phyloP scores from a whole-genome alignment of 176 grass and related monocot genomes.

The Rhynchospora pubera region DNA sequence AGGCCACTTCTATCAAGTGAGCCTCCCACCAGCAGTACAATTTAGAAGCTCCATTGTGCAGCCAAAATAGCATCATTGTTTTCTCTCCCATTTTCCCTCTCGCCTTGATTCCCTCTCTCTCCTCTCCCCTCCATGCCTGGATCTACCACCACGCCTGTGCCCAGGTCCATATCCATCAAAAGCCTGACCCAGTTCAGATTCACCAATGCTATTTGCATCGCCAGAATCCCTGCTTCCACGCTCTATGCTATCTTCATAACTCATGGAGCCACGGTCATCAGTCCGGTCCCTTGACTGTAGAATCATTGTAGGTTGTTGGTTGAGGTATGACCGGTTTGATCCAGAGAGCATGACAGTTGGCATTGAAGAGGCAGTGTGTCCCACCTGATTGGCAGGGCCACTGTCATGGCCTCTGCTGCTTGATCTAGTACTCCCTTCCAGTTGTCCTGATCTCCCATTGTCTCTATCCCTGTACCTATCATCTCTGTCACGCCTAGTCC shows the following conservation, averaged over 20 bases:
- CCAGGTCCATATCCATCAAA: constrained; percentile 38
- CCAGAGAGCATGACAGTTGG: constrained; percentile 38
- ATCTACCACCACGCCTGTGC: constrained; percentile 17
- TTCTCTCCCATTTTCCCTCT: constrained; percentile 90
- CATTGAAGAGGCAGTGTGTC: constrained; percentile 19
- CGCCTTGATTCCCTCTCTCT: constrained; percentile 65
- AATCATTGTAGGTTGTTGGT: constrained; percentile 60
- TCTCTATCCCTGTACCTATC: constrained; percentile 87
- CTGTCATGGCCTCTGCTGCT: constrained; percentile 53
- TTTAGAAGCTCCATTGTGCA: not conserved
- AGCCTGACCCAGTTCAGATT: constrained; percentile 44
- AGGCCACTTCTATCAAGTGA: not conserved
- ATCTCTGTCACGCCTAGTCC: constrained; percentile 37
- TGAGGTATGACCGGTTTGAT: constrained; percentile 37
- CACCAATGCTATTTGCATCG: constrained; percentile 60
- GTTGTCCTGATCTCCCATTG: constrained; percentile 37
- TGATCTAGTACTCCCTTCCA: constrained; percentile 57
- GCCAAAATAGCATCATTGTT: constrained; percentile 31
- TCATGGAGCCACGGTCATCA: constrained; percentile 24
- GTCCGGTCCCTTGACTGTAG: constrained; percentile 66
- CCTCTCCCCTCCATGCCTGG: constrained; percentile 49
- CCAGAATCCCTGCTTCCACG: constrained; percentile 66
- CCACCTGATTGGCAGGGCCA: constrained; percentile 10
- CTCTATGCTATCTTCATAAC: constrained; percentile 52
- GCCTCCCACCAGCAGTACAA: not conserved